phyloP scores from a whole-genome alignment of 352 stramenopile genomes.

The Phytophthora syringae region DNA sequence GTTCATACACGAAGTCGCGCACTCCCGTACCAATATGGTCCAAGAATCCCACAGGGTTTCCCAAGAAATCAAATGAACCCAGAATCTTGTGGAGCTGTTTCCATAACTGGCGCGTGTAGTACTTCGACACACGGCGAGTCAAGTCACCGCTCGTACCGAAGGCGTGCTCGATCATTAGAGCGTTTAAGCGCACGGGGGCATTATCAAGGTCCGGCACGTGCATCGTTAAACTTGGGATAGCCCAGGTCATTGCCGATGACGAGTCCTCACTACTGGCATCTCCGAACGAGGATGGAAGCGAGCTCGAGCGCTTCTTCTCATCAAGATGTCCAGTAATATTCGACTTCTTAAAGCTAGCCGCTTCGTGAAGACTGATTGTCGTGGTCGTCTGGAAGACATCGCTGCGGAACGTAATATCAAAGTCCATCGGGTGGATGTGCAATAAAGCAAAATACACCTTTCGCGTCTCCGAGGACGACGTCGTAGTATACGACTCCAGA shows the following conservation, averaged over 20 bases:
- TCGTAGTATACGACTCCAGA: conserved; percentile 65
- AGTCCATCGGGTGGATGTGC: conserved; percentile 88
- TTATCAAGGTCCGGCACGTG: conserved; percentile 91
- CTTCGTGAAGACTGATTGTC: conserved; percentile 64
- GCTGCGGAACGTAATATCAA: conserved; percentile 90
- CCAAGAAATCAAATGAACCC: conserved; percentile 89
- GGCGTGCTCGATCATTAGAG: conserved; percentile 89
- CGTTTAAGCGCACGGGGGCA: conserved; percentile 83
- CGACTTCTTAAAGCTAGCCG: conserved; percentile 54
- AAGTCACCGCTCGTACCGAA: conserved; percentile 90
- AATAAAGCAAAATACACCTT: conserved; percentile 91
- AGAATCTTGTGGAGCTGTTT: conserved; percentile 91
- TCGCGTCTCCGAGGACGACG: conserved; percentile 71
- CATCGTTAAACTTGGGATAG: conserved; percentile 88
- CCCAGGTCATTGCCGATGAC: conserved; percentile 68
- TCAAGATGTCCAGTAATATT: conserved; percentile 35
- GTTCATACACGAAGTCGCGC: conserved; percentile 97
- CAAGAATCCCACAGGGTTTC: conserved; percentile 89
- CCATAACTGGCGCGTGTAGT: conserved; percentile 90
- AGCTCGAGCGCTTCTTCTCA: conserved; percentile 41
- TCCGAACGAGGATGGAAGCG: conserved; percentile 27
- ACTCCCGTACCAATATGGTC: conserved; percentile 96
- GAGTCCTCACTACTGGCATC: conserved; percentile 45
- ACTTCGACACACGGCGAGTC: conserved; percentile 86
- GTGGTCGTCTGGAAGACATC: conserved; percentile 83